Conservation (phyloP, 352 stramenopile genomes). For the Phytophthora palmivora region DNA sequence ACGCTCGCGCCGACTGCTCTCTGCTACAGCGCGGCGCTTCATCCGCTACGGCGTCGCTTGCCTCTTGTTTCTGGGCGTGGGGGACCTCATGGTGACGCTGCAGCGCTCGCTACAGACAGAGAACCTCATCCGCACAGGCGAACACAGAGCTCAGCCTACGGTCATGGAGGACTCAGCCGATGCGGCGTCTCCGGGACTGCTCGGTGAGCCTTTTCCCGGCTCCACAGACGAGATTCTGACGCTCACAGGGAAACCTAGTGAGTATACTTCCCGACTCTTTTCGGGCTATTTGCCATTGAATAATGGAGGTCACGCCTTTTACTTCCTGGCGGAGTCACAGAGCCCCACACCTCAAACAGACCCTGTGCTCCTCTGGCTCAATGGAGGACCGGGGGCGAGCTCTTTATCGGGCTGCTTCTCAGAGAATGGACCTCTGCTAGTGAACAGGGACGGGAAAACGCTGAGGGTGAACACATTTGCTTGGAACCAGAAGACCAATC, state of each 20-base stretch:
- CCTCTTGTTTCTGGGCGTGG: slow-evolving; percentile 37
- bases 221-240: slow-evolving; percentile 54
- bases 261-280: slow-evolving; percentile 62
- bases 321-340: slow-evolving; percentile 76
- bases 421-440: slow-evolving; percentile 76
- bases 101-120: slow-evolving; percentile 38
- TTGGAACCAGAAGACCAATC: slow-evolving; percentile 65
- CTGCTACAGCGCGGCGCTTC: slow-evolving; percentile 24
- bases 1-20: slow-evolving; percentile 32
- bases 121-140: slow-evolving; percentile 28
- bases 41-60: slow-evolving; percentile 33
- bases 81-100: slow-evolving; percentile 44
- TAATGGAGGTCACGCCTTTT: slow-evolving; percentile 72
- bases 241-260: slow-evolving; percentile 47
- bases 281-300: slow-evolving; percentile 62
- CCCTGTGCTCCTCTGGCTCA: slow-evolving; percentile 75
- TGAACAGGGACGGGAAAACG: slow-evolving; percentile 55
- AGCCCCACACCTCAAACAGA: slow-evolving; percentile 43
- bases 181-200: slow-evolving; percentile 7
- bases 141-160: slow-evolving; percentile 11
- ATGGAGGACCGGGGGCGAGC: slow-evolving; percentile 66
- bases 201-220: slow-evolving; percentile 38
- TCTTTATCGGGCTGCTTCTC: slow-evolving; percentile 69
- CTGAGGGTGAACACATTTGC: slow-evolving; percentile 58
- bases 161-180: slow-evolving; percentile 31